Evolutionary conservation across 495 filamentous ascomycete genomes (phyloP), one percentile per base, ranked within the genome.

Genomic region (Oleoguttula mirabilis): DNA sequence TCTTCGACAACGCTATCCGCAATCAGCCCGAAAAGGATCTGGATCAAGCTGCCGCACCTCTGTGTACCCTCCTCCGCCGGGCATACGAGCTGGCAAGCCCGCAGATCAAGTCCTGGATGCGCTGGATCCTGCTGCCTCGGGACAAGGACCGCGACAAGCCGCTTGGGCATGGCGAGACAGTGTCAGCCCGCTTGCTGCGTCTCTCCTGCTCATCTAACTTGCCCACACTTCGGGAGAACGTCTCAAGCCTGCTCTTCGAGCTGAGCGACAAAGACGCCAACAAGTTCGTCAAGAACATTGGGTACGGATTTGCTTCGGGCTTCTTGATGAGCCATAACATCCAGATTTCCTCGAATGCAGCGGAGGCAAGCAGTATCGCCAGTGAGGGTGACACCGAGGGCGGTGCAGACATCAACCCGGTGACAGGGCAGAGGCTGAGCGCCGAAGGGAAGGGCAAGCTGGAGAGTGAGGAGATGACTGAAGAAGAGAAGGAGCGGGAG

Each of bases 281-380:
- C 21, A 59, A 55, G 44, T 62, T 62, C 38, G 61, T 64, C 11
- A 44, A 56, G 8, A 64, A 64, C 46, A 55, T 64, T 16, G 61
- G 90, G 1, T 95, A 94, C 52, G 90, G 90, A 0, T 94, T 81
- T 54, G 90, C 90, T 2, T 81, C 87, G 1, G 90, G 90, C 1
- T 88, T 88, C 54, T 63, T 98, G 22, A 78, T 86, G 60, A 79
- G 80, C 31, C 81, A 84, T 35, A 79, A 85, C 16, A 72, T 95
- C 14, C 67, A 79, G 3, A 66, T 94, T 14, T 84, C 88, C 0
- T 68, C 80, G 36, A 76, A 63, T 27, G 69, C 77, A 0, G 56
- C 74, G n/a, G 74, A 80, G 41, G 71, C 71, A 3, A 72, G 66
- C 55, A 68, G 70, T 25, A 64, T 58, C 12, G 54, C 50, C 17